Percentiles rank a stretch among this genome's conserved stretches.
Evolutionary conservation across 2,329 filamentous ascomycete species (phyloP).

Genomic region (Colletotrichum sp.): DNA sequence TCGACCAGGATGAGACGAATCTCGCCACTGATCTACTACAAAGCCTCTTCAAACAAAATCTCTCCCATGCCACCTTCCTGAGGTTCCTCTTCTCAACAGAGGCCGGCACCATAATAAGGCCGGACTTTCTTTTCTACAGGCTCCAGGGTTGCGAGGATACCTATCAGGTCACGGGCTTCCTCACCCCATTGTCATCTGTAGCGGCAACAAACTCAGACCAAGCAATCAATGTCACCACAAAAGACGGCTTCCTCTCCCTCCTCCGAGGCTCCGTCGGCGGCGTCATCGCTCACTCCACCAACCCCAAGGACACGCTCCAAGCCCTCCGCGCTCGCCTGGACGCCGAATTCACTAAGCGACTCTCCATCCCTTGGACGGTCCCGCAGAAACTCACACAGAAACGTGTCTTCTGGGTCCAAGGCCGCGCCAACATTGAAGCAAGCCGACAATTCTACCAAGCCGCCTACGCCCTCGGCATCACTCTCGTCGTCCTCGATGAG

Average conservation of each 20-base stretch:
- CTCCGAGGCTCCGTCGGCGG: not conserved
- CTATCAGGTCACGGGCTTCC: not conserved
- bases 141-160: not conserved
- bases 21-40: not conserved
- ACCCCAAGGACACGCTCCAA: not conserved
- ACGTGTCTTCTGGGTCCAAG: constrained; percentile 2
- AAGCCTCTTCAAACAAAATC: not conserved
- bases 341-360: not conserved
- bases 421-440: not conserved
- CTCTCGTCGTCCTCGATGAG: constrained; percentile 39
- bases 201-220: not conserved
- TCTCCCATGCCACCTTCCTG: not conserved
- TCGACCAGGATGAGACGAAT: not conserved
- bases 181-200: not conserved
- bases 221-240: not conserved
- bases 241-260: not conserved
- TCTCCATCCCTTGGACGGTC: not conserved
- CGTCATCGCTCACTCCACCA: not conserved
- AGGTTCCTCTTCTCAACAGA: not conserved
- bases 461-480: constrained; percentile 35
- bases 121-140: not conserved
- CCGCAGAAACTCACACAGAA: not conserved
- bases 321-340: not conserved
- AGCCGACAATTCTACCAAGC: not conserved
- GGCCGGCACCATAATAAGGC: not conserved